Percentiles rank a stretch among this genome's conserved stretches.
Conservation (phyloP, 176 grass and related monocot species). For the Rhynchospora tenuis region DNA sequence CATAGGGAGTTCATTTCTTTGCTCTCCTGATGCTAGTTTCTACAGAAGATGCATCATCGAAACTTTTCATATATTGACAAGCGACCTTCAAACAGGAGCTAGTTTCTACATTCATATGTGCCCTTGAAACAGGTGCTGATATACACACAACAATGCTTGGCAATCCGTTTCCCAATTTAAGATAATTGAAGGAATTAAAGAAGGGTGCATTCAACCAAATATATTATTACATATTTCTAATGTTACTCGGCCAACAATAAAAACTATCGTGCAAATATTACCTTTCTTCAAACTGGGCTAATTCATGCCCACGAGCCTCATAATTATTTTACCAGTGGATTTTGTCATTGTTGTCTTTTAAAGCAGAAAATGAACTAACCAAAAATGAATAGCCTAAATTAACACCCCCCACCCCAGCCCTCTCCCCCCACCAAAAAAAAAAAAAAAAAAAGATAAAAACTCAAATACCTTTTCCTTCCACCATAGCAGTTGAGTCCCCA, state of each 20-base stretch:
- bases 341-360: background rate
- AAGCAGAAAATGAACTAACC: background rate
- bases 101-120: too few relatives aligned
- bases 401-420: too few relatives aligned
- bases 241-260: background rate
- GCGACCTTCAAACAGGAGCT: too few relatives aligned
- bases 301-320: background rate
- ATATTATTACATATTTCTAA: background rate
- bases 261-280: background rate
- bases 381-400: background rate
- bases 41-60: background rate
- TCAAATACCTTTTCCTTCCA: constrained; percentile 7
- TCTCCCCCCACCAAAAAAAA: too few relatives aligned
- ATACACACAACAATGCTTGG: background rate
- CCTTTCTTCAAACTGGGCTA: background rate
- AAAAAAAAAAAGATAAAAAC: too few relatives aligned
- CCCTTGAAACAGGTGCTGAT: background rate
- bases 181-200: background rate
- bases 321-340: background rate
- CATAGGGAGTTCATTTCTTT: background rate
- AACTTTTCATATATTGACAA: background rate
- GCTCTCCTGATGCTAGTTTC: background rate
- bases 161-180: background rate
- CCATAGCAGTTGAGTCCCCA: background rate
- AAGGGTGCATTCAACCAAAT: background rate